phyloP scores from a whole-genome alignment of 2,329 filamentous ascomycete genomes.

The Volutella citrinella region DNA sequence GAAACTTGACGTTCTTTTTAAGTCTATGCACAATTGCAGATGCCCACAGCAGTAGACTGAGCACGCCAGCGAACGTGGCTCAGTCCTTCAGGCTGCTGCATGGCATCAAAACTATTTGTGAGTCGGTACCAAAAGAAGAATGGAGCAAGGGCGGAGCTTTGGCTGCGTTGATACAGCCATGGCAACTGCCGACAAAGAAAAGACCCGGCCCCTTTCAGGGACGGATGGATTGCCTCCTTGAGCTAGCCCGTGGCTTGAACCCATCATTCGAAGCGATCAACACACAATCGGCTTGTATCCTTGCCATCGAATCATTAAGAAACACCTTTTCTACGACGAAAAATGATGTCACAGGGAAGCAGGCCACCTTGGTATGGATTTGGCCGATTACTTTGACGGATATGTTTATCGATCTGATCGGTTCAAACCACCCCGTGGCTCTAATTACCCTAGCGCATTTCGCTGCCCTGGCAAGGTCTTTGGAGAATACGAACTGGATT shows the following conservation, averaged over 20 bases:
- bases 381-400: slow-evolving; percentile 14
- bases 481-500: slow-evolving; percentile 12
- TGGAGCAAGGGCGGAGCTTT: slow-evolving; percentile 11
- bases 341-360: neutral
- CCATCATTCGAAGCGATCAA: slow-evolving; percentile 13
- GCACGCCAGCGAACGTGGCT: slow-evolving; percentile 5
- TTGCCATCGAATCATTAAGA: slow-evolving; percentile 12
- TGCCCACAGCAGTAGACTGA: neutral
- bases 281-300: slow-evolving; percentile 10
- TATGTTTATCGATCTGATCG: slow-evolving; percentile 13
- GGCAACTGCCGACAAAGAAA: slow-evolving; percentile 1
- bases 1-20: slow-evolving; percentile 13
- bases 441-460: slow-evolving; percentile 14
- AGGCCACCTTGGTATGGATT: slow-evolving; percentile 11
- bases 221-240: slow-evolving; percentile 9
- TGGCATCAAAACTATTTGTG: slow-evolving; percentile 13
- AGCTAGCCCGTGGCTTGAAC: slow-evolving; percentile 7
- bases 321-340: slow-evolving; percentile 4
- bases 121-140: slow-evolving; percentile 7
- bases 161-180: slow-evolving; percentile 5
- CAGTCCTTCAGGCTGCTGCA: slow-evolving; percentile 16
- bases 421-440: slow-evolving; percentile 10
- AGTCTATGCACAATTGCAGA: slow-evolving; percentile 13
- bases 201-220: slow-evolving; percentile 10
- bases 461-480: slow-evolving; percentile 11